Conservation (phyloP, 208 protist species). For the Trypanosoma theileri region DNA sequence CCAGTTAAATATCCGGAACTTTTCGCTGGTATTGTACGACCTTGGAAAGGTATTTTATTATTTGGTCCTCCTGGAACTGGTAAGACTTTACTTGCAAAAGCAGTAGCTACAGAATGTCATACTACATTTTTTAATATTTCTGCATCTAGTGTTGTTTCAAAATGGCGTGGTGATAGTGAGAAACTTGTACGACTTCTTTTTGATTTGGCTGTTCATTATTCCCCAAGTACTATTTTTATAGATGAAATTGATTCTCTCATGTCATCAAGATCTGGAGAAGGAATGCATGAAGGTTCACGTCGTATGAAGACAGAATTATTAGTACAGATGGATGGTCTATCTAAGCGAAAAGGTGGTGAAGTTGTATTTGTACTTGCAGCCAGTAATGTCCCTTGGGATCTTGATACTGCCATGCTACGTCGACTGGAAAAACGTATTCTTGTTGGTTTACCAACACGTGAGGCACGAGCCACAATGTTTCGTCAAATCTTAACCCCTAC, state of each 20-base stretch:
- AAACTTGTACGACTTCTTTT: conserved; percentile 96
- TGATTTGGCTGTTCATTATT: conserved; percentile 91
- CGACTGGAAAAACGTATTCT: conserved; percentile 91
- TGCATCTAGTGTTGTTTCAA: conserved; percentile 94
- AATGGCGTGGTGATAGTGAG: conserved; percentile 98
- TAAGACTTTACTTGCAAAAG: conserved; percentile 98
- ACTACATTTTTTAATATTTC: conserved; percentile 99
- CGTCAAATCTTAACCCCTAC: conserved; percentile 42
- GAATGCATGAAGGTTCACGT: conserved; percentile 90
- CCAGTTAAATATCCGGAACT: conserved; percentile 89
- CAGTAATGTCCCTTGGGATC: conserved; percentile 93
- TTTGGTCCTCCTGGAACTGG: conserved; percentile 97
- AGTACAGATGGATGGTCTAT: conserved; percentile 92
- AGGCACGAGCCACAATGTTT: conserved; percentile 74
- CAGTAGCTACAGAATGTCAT: conserved; percentile 94
- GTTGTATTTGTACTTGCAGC: conserved; percentile 93
- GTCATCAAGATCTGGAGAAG: conserved; percentile 93
- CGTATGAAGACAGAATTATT: conserved; percentile 95
- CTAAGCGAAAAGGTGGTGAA: conserved; percentile 68
- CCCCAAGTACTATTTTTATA: conserved; percentile 98
- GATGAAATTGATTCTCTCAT: conserved; percentile 99
- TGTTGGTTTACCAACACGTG: conserved; percentile 78
- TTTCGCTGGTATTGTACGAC: conserved; percentile 91
- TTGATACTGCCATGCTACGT: conserved; percentile 92
- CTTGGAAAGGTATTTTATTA: conserved; percentile 96